Percentiles rank a stretch among this genome's conserved stretches.
phyloP scores from a whole-genome alignment of 257 asterid genomes.

The Solanum habrochaites region DNA sequence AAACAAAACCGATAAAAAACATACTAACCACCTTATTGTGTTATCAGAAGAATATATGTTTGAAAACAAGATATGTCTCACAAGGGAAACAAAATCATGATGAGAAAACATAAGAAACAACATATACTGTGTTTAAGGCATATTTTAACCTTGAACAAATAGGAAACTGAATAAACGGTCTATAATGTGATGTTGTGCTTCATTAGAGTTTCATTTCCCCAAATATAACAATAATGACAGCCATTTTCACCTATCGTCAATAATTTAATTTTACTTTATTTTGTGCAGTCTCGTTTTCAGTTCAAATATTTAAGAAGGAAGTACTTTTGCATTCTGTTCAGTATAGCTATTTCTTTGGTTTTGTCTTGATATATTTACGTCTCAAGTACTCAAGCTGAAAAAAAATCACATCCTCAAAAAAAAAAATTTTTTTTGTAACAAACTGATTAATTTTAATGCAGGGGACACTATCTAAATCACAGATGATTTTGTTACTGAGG shows the following conservation, averaged over 20 bases:
- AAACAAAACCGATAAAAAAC: background rate
- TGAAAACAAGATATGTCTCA: background rate
- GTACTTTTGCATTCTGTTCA: background rate
- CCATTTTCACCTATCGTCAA: background rate
- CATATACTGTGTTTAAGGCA: background rate
- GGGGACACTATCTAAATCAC: slow-evolving; percentile 86
- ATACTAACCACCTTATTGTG: background rate
- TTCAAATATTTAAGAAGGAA: background rate
- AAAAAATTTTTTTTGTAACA: too few species aligned
- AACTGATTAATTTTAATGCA: slow-evolving; percentile 18
- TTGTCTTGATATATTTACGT: background rate
- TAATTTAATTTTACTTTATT: background rate
- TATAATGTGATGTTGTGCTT: background rate
- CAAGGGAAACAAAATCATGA: background rate
- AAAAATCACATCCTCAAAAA: background rate
- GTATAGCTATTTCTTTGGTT: background rate
- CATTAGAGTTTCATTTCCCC: background rate
- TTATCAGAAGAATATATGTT: background rate
- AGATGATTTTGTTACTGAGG: slow-evolving; percentile 49
- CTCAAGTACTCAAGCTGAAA: background rate
- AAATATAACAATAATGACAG: background rate
- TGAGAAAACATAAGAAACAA: background rate
- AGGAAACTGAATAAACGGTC: background rate
- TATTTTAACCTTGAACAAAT: background rate
- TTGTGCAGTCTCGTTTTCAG: background rate